Evolutionary conservation across 2,329 filamentous ascomycete genomes (phyloP).

Genomic region (Mycocentrospora acerina): DNA sequence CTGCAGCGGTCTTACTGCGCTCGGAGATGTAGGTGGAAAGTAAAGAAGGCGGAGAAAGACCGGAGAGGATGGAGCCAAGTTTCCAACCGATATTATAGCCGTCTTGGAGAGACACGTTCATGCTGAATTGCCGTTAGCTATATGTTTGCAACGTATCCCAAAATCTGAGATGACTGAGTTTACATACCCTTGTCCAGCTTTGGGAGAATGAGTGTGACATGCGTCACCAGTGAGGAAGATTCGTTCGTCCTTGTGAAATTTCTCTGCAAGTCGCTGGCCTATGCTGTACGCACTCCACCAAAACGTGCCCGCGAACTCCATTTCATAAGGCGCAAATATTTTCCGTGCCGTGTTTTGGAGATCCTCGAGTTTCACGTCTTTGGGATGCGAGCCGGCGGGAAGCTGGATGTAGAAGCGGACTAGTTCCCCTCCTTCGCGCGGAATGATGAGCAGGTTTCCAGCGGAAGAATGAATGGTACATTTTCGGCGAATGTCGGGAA

Average conservation of each 20-base stretch:
- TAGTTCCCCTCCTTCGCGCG: constrained; percentile 56
- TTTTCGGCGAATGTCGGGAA: constrained; percentile 56
- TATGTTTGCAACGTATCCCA: too few relatives aligned
- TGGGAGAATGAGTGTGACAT: constrained; percentile 69
- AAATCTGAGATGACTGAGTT: too few relatives aligned
- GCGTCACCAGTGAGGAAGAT: constrained; percentile 73
- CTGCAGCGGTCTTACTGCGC: constrained; percentile 47
- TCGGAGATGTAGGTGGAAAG: constrained; percentile 65
- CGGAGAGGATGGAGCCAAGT: constrained; percentile 45
- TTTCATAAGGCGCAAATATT: constrained; percentile 57
- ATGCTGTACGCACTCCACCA: constrained; percentile 76
- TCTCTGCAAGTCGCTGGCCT: constrained; percentile 69
- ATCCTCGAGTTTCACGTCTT: constrained; percentile 55
- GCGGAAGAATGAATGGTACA: constrained; percentile 49
- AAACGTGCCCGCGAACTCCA: constrained; percentile 59
- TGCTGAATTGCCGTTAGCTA: constrained; percentile 30
- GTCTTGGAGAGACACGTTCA: constrained; percentile 63
- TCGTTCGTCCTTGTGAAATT: constrained; percentile 65
- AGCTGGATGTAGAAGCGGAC: constrained; percentile 66
- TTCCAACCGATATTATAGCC: constrained; percentile 62
- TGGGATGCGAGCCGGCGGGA: constrained; percentile 51
- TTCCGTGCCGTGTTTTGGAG: constrained; percentile 55
- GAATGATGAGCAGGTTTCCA: constrained; percentile 54
- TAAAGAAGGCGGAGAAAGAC: constrained; percentile 56
- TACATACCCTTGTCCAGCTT: constrained; percentile 61